Evolutionary conservation across 176 grass and related monocot species (phyloP).

Genomic region (Avena sativa): DNA sequence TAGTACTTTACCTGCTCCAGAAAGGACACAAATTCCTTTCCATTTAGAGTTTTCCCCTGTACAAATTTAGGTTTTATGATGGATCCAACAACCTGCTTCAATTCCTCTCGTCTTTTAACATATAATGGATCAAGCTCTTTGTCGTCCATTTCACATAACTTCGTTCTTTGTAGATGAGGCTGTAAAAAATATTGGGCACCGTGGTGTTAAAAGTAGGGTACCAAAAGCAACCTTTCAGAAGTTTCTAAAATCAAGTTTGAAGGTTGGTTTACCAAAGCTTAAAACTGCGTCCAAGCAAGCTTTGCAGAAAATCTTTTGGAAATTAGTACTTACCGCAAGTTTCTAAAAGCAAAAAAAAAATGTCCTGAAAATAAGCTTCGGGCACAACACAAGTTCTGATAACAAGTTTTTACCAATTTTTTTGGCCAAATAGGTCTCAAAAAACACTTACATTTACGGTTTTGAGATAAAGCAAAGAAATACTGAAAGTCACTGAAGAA

Average conservation of each 20-base stretch:
- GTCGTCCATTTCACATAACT: slow-evolving; percentile 92
- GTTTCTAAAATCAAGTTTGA: neutral
- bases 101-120: slow-evolving; percentile 75
- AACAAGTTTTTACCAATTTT: neutral
- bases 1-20: slow-evolving; percentile 76
- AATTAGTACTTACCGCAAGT: neutral
- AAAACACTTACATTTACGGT: neutral
- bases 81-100: slow-evolving; percentile 87
- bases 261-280: neutral
- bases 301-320: neutral
- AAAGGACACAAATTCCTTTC: slow-evolving; percentile 90
- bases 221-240: neutral
- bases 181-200: slow-evolving; percentile 39
- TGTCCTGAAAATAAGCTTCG: neutral
- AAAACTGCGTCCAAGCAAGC: neutral
- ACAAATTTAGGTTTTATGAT: slow-evolving; percentile 89
- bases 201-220: neutral
- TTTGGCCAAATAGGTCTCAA: neutral
- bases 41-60: slow-evolving; percentile 83
- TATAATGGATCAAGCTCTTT: slow-evolving; percentile 78
- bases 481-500: no score
- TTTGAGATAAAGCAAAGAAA: neutral
- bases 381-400: neutral
- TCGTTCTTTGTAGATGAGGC: slow-evolving; percentile 99
- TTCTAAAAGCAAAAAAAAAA: neutral